Percentiles rank a stretch among this genome's conserved stretches.
Conservation (phyloP, 1,284 basidiomycete genomes). For the Exsudoporus floridanus region DNA sequence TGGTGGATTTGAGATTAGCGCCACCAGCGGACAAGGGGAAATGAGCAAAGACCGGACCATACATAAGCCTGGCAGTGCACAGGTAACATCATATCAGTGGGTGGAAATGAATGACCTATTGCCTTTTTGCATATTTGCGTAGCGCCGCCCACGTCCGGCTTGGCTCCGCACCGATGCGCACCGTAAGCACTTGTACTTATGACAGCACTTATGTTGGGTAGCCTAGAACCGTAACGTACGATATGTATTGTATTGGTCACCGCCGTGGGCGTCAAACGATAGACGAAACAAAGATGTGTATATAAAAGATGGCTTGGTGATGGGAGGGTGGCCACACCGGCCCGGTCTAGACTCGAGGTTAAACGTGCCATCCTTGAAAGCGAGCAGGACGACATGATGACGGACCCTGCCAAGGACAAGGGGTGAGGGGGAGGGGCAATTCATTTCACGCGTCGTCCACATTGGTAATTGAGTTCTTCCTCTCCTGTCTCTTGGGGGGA, state of each 20-base stretch:
- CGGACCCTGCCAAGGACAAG: no score
- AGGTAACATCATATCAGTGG: neutral
- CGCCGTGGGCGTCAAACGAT: neutral
- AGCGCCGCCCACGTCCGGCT: neutral
- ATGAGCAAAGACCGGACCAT: neutral
- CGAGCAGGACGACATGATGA: no score
- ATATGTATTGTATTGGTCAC: neutral
- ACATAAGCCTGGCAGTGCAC: neutral
- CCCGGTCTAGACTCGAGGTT: neutral
- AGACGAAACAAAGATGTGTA: neutral
- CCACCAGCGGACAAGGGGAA: no score
- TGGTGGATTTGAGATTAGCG: no score
- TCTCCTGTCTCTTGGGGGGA: no score
- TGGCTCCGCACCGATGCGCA: conserved; percentile 8
- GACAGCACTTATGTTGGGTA: neutral
- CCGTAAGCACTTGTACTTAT: no score
- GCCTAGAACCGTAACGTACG: neutral
- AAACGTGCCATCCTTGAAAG: neutral
- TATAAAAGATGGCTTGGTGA: conserved; percentile 1
- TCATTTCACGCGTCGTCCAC: no score
- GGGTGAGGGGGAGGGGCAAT: no score
- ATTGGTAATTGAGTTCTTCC: no score
- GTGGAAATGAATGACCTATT: neutral
- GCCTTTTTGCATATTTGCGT: neutral
- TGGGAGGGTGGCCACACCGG: no score